Evolutionary conservation across 179 eudicot genomes (phyloP), one percentile per base, ranked within the genome.

Genomic region (Beta corolliflora): DNA sequence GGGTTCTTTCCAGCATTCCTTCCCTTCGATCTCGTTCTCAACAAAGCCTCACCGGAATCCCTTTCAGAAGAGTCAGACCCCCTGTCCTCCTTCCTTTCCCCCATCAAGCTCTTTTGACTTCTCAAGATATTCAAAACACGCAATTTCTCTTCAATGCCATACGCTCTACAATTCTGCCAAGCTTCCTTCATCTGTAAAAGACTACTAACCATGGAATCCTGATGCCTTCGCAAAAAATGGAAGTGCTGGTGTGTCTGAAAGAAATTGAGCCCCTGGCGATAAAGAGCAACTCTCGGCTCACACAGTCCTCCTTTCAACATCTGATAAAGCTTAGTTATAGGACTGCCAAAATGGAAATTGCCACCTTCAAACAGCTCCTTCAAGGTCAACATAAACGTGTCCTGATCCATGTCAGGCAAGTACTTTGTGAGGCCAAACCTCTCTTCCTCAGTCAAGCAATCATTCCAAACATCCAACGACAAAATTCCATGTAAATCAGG

Each of bases 391-490:
- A 93, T 85, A 83, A 88, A 97, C 58, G 79, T 86, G 59, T 91
- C 97, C 75, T 93, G 95, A 85, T 97, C 99, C 95, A 97, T 88
- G 85, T 97, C 99, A 19, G 99, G 99, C 50, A 97, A 83, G 83
- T 93, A 94, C 85, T 90, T 87, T 0, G 97, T 80, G 44, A 97
- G 97, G 59, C 73, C 44, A 68, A 94, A 92, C 79, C 97, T 90
- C 75, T 94, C 98, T 56, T 93, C 99, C 82, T 94, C 98, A 2
- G 91, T 91, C 81, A 97, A 83, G 79, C 91, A 86, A 21, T 97
- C 97, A 68, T 97, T 97, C 99, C 99, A 97, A 48, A 88, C 97
- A 77, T 97, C 97, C 91, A 97, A 87, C 0, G 97, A 93, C 73
- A 94, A 81, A 41, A 97, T 78, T 13, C 90, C 93, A 9, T 76